Conservation (phyloP, 192 early-diverging fungal species). For the Chytriomyces sp. region DNA sequence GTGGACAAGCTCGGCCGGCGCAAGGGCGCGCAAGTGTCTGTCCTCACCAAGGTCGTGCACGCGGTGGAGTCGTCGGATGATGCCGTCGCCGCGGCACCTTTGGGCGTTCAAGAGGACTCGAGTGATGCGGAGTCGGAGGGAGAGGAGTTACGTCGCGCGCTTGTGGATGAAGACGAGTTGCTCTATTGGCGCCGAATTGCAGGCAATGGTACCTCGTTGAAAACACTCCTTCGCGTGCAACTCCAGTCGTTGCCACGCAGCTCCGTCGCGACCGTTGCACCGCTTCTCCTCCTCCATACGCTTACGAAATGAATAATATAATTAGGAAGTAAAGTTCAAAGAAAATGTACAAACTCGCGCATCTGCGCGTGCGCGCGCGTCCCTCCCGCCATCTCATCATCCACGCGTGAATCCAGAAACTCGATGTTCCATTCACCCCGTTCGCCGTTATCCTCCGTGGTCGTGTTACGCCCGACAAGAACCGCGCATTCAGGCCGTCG, state of each 20-base stretch:
- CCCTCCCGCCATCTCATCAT: neutral
- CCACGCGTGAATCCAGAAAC: neutral
- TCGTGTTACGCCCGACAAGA: neutral
- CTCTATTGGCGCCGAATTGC: neutral
- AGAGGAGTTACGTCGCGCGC: neutral
- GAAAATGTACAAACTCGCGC: conserved; percentile 18
- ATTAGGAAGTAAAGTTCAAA: too few species aligned
- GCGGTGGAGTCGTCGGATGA: neutral
- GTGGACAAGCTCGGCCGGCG: neutral
- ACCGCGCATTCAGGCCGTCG: neutral
- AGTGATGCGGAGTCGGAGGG: neutral
- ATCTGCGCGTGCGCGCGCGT: conserved; percentile 7
- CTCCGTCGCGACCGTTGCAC: neutral
- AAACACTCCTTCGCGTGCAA: neutral
- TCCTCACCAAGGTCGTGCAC: neutral
- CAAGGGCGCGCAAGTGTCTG: neutral
- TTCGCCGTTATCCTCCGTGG: neutral
- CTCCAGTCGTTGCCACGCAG: neutral
- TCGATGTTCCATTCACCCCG: conserved; percentile 22
- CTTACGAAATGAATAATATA: too few species aligned
- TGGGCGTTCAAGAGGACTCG: too few species aligned
- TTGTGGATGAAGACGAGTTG: neutral
- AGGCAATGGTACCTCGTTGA: neutral
- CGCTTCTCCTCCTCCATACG: neutral
- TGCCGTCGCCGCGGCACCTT: too few species aligned